Conservation (phyloP, 441 rosid species). For the Pelargonium exstipulatum region DNA sequence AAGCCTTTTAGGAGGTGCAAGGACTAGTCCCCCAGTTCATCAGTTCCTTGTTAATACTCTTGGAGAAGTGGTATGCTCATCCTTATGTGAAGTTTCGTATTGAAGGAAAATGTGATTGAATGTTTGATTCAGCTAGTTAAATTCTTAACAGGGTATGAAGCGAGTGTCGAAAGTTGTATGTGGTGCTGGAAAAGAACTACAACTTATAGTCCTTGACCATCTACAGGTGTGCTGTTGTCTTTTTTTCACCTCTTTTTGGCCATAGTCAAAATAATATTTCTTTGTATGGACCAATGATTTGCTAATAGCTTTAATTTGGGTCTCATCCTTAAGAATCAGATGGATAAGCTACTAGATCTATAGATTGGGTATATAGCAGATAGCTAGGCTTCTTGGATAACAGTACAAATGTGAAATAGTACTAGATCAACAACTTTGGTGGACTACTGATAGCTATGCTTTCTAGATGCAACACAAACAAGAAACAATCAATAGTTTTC, state of each 20-base stretch:
- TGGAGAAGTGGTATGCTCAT: slow-evolving; percentile 68
- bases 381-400: not conserved
- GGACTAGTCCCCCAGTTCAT: slow-evolving; percentile 85
- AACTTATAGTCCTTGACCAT: slow-evolving; percentile 72
- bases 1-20: slow-evolving; percentile 84
- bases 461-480: no score
- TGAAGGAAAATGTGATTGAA: slow-evolving; percentile 19
- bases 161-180: slow-evolving; percentile 71
- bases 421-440: no score
- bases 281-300: slow-evolving; percentile 4
- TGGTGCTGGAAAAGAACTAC: slow-evolving; percentile 90
- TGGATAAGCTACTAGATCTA: slow-evolving; percentile 1
- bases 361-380: not conserved
- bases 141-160: slow-evolving; percentile 63
- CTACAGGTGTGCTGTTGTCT: slow-evolving; percentile 55
- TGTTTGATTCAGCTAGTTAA: slow-evolving; percentile 17
- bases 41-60: slow-evolving; percentile 82
- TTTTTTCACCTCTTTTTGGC: slow-evolving; percentile 9
- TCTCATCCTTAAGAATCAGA: slow-evolving; percentile 6
- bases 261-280: slow-evolving; percentile 16
- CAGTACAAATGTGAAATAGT: no score
- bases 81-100: slow-evolving; percentile 23
- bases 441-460: no score
- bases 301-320: slow-evolving; percentile 9
- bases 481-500: no score